Conservation (phyloP, 1,284 basidiomycete genomes). For the Testicularia cyperi region DNA sequence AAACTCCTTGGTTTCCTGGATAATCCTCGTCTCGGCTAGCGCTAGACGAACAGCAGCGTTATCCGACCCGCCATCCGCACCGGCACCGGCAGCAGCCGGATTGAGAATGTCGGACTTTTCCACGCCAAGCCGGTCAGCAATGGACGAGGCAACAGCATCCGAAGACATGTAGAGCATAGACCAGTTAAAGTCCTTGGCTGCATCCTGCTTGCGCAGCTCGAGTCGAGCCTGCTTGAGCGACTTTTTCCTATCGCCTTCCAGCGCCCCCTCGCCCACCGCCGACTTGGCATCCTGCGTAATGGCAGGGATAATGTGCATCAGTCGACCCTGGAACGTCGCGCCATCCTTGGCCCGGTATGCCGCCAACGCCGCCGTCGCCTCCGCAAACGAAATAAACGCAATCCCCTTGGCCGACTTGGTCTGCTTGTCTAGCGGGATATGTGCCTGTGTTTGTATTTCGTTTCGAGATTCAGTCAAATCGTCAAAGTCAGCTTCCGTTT, state of each 20-base stretch:
- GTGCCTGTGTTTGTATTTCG: too few relatives aligned
- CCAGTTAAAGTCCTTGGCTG: constrained; percentile 91
- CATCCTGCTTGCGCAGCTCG: constrained; percentile 71
- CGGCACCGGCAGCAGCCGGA: too few relatives aligned
- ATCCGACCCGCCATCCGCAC: constrained; percentile 26
- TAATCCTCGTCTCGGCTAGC: constrained; percentile 91
- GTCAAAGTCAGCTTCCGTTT: too few relatives aligned
- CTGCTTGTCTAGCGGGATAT: constrained; percentile 74
- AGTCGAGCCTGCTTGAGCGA: constrained; percentile 66
- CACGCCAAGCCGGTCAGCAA: constrained; percentile 78
- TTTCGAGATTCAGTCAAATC: too few relatives aligned
- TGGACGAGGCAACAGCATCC: constrained; percentile 80
- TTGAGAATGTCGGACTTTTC: constrained; percentile 84
- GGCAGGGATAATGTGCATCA: constrained; percentile 85
- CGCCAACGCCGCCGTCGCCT: constrained; percentile 70
- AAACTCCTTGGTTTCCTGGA: constrained; percentile 88
- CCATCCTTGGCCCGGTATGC: constrained; percentile 81
- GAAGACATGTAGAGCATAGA: constrained; percentile 95
- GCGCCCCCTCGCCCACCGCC: constrained; percentile 13
- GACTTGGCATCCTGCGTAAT: constrained; percentile 67
- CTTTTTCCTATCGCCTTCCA: constrained; percentile 12
- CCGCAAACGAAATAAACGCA: constrained; percentile 74
- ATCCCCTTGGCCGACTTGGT: constrained; percentile 73
- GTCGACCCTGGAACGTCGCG: constrained; percentile 84
- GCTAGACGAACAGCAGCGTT: constrained; percentile 82